These are phyloP conservation scores for Saccharomyces mikatae DNA, from an alignment of 805 yeast genomes.

Conservation along the genomic window DNA sequence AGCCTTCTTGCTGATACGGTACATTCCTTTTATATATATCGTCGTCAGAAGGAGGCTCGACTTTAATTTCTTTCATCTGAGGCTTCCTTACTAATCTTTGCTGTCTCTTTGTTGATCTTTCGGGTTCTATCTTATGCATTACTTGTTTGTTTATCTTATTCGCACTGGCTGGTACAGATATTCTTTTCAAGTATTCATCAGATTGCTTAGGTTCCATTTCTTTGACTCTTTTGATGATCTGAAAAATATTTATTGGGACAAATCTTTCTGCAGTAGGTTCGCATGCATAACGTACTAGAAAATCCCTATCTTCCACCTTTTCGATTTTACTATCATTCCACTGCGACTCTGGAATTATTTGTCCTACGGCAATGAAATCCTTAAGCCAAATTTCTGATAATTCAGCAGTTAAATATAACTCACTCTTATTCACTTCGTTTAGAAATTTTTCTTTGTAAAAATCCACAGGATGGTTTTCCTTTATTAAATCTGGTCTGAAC, in stretches of 20 bases:
- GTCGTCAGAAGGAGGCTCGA: neutral
- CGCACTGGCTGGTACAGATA: constrained; percentile 11
- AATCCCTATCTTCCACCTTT: constrained; percentile 29
- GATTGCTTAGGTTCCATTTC: constrained; percentile 20
- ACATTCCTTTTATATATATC: neutral
- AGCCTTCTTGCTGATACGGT: neutral
- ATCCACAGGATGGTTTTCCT: constrained; percentile 11
- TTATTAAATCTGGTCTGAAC: constrained; percentile 16
- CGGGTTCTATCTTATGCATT: neutral
- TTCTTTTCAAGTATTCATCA: constrained; percentile 21
- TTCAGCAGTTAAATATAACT: constrained; percentile 49
- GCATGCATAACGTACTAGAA: constrained; percentile 29
- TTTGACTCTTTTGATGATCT: constrained; percentile 14
- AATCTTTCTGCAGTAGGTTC: constrained; percentile 27
- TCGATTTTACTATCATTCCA: constrained; percentile 32
- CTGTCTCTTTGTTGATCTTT: neutral
- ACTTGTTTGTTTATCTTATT: constrained; percentile 4
- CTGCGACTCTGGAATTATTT: constrained; percentile 35
- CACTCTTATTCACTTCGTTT: constrained; percentile 31
- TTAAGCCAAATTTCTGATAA: constrained; percentile 36
- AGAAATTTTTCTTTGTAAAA: constrained; percentile 14
- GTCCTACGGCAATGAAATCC: constrained; percentile 39
- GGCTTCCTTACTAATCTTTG: neutral
- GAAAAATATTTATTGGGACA: constrained; percentile 17
- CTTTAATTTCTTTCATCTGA: neutral